Evolutionary conservation across 345 rosid species (phyloP), one percentile per base, ranked within the genome.

Genomic region (Leavenworthia alabamica): DNA sequence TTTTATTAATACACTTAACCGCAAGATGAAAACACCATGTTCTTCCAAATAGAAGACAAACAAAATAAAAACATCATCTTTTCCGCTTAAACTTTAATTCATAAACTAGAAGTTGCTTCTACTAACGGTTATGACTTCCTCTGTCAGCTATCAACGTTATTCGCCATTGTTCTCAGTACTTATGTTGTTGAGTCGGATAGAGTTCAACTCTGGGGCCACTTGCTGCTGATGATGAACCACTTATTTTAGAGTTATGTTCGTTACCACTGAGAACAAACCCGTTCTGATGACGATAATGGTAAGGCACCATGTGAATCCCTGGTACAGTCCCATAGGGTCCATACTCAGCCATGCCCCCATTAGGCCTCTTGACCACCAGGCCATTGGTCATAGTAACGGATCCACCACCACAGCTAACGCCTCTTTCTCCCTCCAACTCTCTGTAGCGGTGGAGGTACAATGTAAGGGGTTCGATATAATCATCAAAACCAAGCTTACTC

Each of bases 401-500:
- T 11, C 70, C 70, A 19, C 52, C 52, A 56, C 65, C 20, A 44
- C 65, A 48, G 64, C 32, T 47, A 39, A 61, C 75, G 14, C 82
- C 82, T 3, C 90, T 80, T 1, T 88, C 92, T 0, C 84, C 83
- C 55, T 91, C 96, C 49, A 72, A 22, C 56, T 88, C 96, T 4
- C 96, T 85, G 81, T 84, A 79, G 52, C 95, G 84, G 56, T 79
- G 82, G 59, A 92, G 88, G 75, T 79, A 92, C 32, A 85, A 3
- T 0, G 86, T 86, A 27, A 85, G 75, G 9, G 98, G 98, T 53
- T 85, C 90, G 4, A 89, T 80, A 72, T 89, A 92, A 68, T 89
- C 89, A 31, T 92, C 98, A 36, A 92, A 92, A 1, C 97, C 98
- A 0, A 92, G 86, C 75, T 86, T 89, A 76, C 87, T 86, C 95